Evolutionary conservation across 768 basidiomycete species (phyloP), one percentile per base, ranked within the genome.

Genomic region (Boletus tomentosulus): DNA sequence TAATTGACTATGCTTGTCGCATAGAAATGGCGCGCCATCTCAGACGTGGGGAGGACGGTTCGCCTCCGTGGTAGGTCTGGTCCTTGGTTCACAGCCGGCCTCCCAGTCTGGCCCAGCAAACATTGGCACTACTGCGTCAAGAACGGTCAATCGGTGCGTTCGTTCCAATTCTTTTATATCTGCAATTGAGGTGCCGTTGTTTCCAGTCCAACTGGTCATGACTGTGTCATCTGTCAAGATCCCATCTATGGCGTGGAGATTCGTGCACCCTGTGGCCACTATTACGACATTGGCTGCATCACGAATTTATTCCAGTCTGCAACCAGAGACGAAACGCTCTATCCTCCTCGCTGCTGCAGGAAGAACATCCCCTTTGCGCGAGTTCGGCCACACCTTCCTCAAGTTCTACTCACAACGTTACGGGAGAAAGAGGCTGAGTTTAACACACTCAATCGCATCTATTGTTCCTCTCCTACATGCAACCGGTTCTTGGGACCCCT

Each of bases 311-410:
- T 75, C 63, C 54, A 68, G 48, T 54, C 65, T 13, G 65, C 74
- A 1, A 67, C 62, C 5, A 57, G 52, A 19, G 76, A 77, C 57
- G 76, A 76, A 53, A 61, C 68, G 1, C 67, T 77, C 28, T 75
- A 66, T 57, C 76, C 75, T 4, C 75, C 76, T 30, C 68, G 69
- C 25, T 76, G 76, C 56, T 76, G 76, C 55, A 57, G 66, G 31
- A 60, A 60, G 30, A 54, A 55, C 8, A 71, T 77, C 22, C 57
- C 71, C 30, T 42, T 69, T 33, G 11, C 33, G 12, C 56, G 55
- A 2, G 68, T 73, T 25, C 56, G 45, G 30, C 39, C 43, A 3
- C 65, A 73, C 49, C 55, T 75, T 28, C 25, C 62, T 4, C 55
- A 50, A 19, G 35, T 30, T 0, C 59, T 70, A 16, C 5, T 63